phyloP scores from a whole-genome alignment of 331 rosid species.

The Malus hybrid region DNA sequence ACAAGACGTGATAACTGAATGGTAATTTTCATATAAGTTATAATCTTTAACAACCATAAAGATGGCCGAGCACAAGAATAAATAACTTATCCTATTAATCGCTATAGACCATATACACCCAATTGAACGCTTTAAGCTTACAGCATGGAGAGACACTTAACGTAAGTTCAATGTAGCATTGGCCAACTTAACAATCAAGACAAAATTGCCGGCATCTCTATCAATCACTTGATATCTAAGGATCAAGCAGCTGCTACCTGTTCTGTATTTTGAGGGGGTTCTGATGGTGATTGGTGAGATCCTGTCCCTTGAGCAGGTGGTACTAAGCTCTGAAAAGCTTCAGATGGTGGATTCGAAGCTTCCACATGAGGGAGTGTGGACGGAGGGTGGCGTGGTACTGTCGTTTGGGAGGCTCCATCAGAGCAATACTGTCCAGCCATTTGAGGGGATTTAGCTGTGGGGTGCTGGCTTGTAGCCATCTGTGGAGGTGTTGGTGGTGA shows the following conservation, averaged over 20 bases:
- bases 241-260: conserved; percentile 39
- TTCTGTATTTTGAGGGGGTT: conserved; percentile 8
- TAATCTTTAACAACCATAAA: background rate
- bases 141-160: background rate
- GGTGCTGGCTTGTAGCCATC: conserved; percentile 15
- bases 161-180: background rate
- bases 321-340: conserved; percentile 23
- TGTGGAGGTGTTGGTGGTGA: conserved; percentile 15
- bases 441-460: conserved; percentile 23
- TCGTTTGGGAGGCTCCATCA: conserved; percentile 18
- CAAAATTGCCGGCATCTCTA: background rate
- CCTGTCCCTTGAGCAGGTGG: conserved; percentile 1
- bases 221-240: conserved; percentile 19
- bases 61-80: background rate
- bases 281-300: conserved; percentile 4
- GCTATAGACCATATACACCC: background rate
- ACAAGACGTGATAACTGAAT: background rate
- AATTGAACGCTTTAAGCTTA: background rate
- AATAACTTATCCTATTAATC: background rate
- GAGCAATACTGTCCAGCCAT: conserved; percentile 31
- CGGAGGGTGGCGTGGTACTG: conserved; percentile 13
- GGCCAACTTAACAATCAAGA: conserved; percentile 4
- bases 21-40: background rate
- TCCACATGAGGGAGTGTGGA: conserved; percentile 8
- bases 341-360: conserved; percentile 10